Evolutionary conservation across 2,329 filamentous ascomycete species (phyloP).

Genomic region (Microdochium nivale): DNA sequence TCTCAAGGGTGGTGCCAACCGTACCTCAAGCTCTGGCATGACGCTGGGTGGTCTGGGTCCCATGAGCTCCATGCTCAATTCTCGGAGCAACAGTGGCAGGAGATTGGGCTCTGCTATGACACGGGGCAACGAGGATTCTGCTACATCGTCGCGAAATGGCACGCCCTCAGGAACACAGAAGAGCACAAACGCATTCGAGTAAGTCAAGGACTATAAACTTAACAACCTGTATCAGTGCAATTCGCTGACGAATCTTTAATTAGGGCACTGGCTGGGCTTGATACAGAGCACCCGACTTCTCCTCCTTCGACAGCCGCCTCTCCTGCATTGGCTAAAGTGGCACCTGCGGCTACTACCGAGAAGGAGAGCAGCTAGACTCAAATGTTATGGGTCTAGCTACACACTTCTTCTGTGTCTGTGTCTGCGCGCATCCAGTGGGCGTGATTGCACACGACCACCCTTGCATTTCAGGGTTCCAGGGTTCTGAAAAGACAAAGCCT

Average conservation of each 20-base stretch:
- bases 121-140: slow-evolving; percentile 75
- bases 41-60: slow-evolving; percentile 76
- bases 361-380: slow-evolving; percentile 42
- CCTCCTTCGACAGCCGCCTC: slow-evolving; percentile 62
- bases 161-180: slow-evolving; percentile 67
- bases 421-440: slow-evolving; percentile 32
- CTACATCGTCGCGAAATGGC: slow-evolving; percentile 77
- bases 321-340: slow-evolving; percentile 55
- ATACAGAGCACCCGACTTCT: slow-evolving; percentile 55
- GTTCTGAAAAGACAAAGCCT: slow-evolving; percentile 27
- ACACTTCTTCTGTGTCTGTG: slow-evolving; percentile 26
- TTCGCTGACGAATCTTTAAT: slow-evolving; percentile 19
- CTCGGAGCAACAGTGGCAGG: slow-evolving; percentile 85
- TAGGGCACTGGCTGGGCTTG: slow-evolving; percentile 53
- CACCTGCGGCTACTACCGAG: slow-evolving; percentile 39
- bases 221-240: no score
- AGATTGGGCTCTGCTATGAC: slow-evolving; percentile 65
- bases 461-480: slow-evolving; percentile 30
- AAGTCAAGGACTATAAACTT: no score
- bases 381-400: slow-evolving; percentile 23
- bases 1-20: slow-evolving; percentile 57
- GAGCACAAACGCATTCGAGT: slow-evolving; percentile 91
- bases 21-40: slow-evolving; percentile 53
- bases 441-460: slow-evolving; percentile 19
- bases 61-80: slow-evolving; percentile 68